Evolutionary conservation across 164 flowering plant species (phyloP), one percentile per base, ranked within the genome.

Genomic region (Berberis thunbergii): DNA sequence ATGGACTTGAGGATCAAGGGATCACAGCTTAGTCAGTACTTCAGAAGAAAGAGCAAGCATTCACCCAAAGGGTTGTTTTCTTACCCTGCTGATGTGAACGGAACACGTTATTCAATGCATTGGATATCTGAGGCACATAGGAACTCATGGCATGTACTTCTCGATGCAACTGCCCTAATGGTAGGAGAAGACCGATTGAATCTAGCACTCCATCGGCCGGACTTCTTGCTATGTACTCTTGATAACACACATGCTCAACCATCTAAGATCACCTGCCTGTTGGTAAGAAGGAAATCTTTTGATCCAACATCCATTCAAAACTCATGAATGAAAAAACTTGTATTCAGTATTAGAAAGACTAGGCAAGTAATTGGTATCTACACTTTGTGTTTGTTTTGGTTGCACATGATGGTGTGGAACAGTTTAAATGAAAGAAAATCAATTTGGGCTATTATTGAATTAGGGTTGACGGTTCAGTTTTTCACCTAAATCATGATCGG

Each of bases 21-120:
- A 43, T 74, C 76, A 40, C 76, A 74, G 26, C 71, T 84, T 2
- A 88, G 96, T 62, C 91, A 84, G 65, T 84, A 74, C 56, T 88
- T 88, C 59, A 72, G 91, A 64, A 80, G 85, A 63, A 88, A 86
- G 57, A 78, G 86, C 56, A 88, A 86, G 73, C 76, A 78, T 60
- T 80, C 72, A 57, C 87, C 84, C 5, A 86, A 88, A 52, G 96
- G 91, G 1, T 72, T 88, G 2, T 88, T 88, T 50, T 85, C 81
- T 52, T 88, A 86, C 45, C 89, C 91, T 0, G 89, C 78, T 4
- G 78, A 83, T 42, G 74, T 80, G 44, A 77, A 81, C 60, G 91
- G 85, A 41, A 81, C 74, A 3, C 77, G 86, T 6, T 80, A 83
- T 43, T 84, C 88, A 1, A 82, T 86, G 86, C 95, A 88, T 61